Conservation (phyloP, 495 filamentous ascomycete species). For the Penicillium tannophilum region DNA sequence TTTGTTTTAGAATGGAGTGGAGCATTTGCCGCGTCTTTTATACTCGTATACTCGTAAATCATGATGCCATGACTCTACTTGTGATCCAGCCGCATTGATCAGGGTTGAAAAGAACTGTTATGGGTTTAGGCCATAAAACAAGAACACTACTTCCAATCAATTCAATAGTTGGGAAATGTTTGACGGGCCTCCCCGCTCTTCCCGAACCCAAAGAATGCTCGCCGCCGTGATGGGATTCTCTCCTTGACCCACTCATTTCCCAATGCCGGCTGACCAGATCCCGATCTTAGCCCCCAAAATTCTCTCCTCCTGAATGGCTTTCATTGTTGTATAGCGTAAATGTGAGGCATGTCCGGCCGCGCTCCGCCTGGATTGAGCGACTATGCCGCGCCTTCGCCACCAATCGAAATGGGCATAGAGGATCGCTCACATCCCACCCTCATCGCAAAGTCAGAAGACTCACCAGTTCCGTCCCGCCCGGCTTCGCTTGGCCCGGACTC, state of each 20-base stretch:
- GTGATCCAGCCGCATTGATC: not conserved
- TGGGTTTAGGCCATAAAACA: not conserved
- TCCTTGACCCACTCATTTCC: conserved; percentile 2
- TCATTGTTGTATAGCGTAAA: conserved; percentile 28
- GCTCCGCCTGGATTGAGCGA: conserved; percentile 30
- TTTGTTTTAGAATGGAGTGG: conserved; percentile 7
- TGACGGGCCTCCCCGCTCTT: conserved; percentile 5
- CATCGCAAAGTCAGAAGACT: conserved; percentile 34
- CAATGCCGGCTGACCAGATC: conserved; percentile 5
- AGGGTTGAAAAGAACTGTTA: not conserved
- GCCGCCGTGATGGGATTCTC: conserved; percentile 3
- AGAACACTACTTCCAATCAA: not conserved
- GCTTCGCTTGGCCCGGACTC: conserved; percentile 33
- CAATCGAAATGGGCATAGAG: conserved; percentile 22
- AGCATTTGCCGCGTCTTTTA: conserved; percentile 11
- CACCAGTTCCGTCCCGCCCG: conserved; percentile 35
- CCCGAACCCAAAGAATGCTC: not conserved
- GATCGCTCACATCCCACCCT: conserved; percentile 21
- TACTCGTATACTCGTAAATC: conserved; percentile 14
- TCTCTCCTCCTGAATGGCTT: conserved; percentile 33
- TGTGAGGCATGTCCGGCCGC: conserved; percentile 47
- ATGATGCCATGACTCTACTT: conserved; percentile 7
- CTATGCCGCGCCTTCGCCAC: conserved; percentile 32
- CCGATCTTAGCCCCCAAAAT: not conserved
- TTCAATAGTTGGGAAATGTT: not conserved